phyloP scores from a whole-genome alignment of 768 basidiomycete species.

The Mrakia frigida region DNA sequence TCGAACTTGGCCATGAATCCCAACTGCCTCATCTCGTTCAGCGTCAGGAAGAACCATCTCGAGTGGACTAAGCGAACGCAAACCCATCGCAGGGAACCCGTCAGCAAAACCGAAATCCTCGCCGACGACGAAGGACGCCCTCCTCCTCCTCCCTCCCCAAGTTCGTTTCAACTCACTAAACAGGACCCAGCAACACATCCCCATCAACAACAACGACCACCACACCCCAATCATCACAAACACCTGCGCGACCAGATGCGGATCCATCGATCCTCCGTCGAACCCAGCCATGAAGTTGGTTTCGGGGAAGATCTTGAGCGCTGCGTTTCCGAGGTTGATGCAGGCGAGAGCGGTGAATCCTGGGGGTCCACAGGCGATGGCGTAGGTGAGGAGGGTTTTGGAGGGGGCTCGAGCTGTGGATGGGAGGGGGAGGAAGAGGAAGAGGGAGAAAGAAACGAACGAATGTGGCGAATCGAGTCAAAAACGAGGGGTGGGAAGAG shows the following conservation, averaged over 20 bases:
- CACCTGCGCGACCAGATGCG: slow-evolving; percentile 4
- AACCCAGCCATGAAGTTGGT: slow-evolving; percentile 6
- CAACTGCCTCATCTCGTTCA: not conserved
- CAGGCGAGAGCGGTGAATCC: slow-evolving; percentile 31
- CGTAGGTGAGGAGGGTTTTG: slow-evolving; percentile 24
- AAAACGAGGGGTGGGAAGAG: not conserved
- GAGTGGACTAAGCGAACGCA: not conserved
- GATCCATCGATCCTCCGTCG: not conserved
- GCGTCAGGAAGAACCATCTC: not conserved
- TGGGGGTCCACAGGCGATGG: slow-evolving; percentile 31
- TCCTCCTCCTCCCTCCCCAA: too few species aligned
- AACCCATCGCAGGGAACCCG: too few species aligned
- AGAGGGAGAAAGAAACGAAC: not conserved
- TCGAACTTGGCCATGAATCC: not conserved
- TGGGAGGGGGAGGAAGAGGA: not conserved
- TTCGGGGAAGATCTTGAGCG: slow-evolving; percentile 10
- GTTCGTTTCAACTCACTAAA: not conserved
- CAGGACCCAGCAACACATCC: slow-evolving; percentile 6
- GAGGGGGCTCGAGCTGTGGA: slow-evolving; percentile 17
- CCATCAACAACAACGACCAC: slow-evolving; percentile 23
- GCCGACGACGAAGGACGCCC: too few species aligned
- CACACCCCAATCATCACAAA: slow-evolving; percentile 25
- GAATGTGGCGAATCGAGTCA: not conserved
- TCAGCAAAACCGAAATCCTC: too few species aligned
- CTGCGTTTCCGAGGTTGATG: slow-evolving; percentile 27